Conservation (phyloP, 176 grass and related monocot species). For the Pontederia paniculata region DNA sequence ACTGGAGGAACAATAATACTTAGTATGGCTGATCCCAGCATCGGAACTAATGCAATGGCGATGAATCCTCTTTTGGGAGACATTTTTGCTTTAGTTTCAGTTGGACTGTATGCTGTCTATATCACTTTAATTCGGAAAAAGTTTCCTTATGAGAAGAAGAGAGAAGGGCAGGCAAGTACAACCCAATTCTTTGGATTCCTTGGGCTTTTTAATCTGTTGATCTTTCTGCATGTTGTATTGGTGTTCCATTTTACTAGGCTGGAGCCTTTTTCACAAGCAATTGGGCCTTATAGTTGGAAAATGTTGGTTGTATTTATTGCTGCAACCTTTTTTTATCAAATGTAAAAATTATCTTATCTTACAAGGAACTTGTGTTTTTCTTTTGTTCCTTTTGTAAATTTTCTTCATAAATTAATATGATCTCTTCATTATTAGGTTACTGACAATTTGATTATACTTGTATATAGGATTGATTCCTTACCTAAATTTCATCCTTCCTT, state of each 20-base stretch:
- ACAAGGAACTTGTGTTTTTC: too few species aligned
- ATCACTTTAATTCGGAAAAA: conserved; percentile 91
- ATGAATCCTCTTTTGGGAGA: conserved; percentile 83
- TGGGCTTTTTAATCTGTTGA: conserved; percentile 75
- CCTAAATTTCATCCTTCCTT: too few species aligned
- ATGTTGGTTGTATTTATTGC: conserved; percentile 34
- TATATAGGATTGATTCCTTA: too few species aligned
- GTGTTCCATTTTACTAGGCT: conserved; percentile 71
- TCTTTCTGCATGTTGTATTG: conserved; percentile 77
- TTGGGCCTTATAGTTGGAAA: conserved; percentile 88
- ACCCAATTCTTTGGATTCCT: conserved; percentile 94
- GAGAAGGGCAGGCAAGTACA: conserved; percentile 84
- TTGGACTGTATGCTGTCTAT: conserved; percentile 74
- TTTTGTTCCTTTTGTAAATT: too few species aligned
- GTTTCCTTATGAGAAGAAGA: conserved; percentile 86
- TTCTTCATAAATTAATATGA: too few species aligned
- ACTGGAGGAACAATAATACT: conserved; percentile 94
- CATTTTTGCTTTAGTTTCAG: conserved; percentile 72
- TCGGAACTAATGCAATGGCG: conserved; percentile 39
- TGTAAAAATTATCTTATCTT: neutral
- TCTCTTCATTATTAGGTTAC: too few species aligned
- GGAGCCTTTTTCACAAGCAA: conserved; percentile 91
- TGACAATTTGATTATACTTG: too few species aligned
- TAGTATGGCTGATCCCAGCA: conserved; percentile 69
- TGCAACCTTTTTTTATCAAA: neutral